A percentile compares a stretch with the other conserved stretches of the same genome.
These are phyloP conservation scores for Platanthera zijinensis DNA, from an alignment of 106 monocot species.

Conservation along the genomic window DNA sequence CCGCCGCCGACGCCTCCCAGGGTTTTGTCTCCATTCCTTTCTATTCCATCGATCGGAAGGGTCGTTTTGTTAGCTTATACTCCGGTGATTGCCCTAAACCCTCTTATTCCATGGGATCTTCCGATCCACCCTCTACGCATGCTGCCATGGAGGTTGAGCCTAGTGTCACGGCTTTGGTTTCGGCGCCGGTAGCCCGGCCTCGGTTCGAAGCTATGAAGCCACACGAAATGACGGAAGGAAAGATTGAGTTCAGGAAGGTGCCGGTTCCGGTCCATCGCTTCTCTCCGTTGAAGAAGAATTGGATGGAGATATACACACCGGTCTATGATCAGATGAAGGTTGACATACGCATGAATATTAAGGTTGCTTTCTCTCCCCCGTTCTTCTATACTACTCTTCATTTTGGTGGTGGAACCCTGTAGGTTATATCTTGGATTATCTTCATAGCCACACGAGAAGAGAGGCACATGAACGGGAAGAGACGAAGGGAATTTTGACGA, in stretches of 20 bases:
- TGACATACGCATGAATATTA: conserved; percentile 94
- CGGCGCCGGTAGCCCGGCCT: conserved; percentile 8
- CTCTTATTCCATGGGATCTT: neutral
- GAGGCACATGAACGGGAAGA: too few species aligned
- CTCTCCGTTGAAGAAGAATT: conserved; percentile 60
- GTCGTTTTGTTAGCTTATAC: too few species aligned
- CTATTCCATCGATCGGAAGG: too few species aligned
- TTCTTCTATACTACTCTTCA: too few species aligned
- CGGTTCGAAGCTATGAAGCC: conserved; percentile 55
- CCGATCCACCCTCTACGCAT: neutral
- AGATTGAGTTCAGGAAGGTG: conserved; percentile 70
- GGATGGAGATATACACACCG: conserved; percentile 88
- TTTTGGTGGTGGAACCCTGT: too few species aligned
- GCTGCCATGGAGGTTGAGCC: conserved; percentile 2
- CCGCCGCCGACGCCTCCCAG: too few species aligned
- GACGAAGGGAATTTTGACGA: too few species aligned
- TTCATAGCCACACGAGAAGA: too few species aligned
- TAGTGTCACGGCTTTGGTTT: neutral
- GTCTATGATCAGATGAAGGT: conserved; percentile 93
- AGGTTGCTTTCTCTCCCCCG: conserved; percentile 22
- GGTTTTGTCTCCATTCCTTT: too few species aligned
- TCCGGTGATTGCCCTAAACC: too few species aligned
- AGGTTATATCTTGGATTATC: too few species aligned
- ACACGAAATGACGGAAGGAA: conserved; percentile 72
- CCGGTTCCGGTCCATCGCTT: conserved; percentile 59